Evolutionary conservation across 192 early-diverging fungal genomes (phyloP).

Genomic region (Lobosporangium transversale): DNA sequence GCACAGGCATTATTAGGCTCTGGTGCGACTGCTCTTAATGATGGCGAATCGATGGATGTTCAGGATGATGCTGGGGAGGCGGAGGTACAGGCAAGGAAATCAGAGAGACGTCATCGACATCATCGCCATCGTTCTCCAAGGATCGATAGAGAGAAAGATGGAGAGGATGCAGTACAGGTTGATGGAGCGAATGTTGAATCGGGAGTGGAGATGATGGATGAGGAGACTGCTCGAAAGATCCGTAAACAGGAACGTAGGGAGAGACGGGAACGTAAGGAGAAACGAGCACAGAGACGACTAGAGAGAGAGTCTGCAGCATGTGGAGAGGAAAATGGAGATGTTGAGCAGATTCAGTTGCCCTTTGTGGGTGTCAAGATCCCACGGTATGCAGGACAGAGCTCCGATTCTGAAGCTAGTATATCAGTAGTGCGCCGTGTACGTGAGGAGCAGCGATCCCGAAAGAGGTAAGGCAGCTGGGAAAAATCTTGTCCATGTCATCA

Average conservation of each 20-base stretch:
- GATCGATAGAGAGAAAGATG: neutral
- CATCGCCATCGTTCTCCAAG: constrained; percentile 40
- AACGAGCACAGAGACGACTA: constrained; percentile 16
- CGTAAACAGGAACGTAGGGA: constrained; percentile 26
- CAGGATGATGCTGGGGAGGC: constrained; percentile 3
- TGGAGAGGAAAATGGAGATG: neutral
- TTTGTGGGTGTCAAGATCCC: constrained; percentile 28
- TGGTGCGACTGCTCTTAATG: neutral
- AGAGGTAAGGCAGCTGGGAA: constrained; percentile 13
- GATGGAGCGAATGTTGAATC: neutral
- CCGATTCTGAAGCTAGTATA: constrained; percentile 44
- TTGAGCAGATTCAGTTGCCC: constrained; percentile 29
- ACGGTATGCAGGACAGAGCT: constrained; percentile 39
- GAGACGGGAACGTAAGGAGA: constrained; percentile 31
- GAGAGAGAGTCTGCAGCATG: constrained; percentile 17
- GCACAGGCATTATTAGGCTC: neutral
- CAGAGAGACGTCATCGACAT: constrained; percentile 22
- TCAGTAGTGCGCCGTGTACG: constrained; percentile 39
- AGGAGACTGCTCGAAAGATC: constrained; percentile 19
- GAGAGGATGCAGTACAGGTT: neutral
- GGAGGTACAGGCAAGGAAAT: neutral
- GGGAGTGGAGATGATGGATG: constrained; percentile 14
- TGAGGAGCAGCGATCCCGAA: constrained; percentile 14
- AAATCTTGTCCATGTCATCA: neutral
- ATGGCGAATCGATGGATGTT: constrained; percentile 2